Evolutionary conservation across 177 flowering plant species (phyloP), one percentile per base, ranked within the genome.

Genomic region (Vitis hybrid): DNA sequence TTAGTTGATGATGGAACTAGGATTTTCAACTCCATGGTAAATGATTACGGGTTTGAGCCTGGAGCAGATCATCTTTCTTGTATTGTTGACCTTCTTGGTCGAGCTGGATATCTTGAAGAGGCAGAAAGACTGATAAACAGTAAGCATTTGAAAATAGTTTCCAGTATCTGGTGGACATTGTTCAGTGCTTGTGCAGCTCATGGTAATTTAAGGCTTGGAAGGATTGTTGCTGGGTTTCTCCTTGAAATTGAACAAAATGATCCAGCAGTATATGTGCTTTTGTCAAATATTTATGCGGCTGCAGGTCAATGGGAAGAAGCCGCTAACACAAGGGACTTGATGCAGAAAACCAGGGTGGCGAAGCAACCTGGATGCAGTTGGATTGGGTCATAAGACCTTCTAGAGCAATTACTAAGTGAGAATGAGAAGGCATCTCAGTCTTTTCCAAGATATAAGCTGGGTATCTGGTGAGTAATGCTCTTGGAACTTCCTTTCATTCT

Each of bases 251-350:
- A 85, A 54, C 59, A 75, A 34, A 60, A 82, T 64, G 73, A 85
- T 59, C 79, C 92, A 10, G 64, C 88, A 16, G 79, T 84, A 69
- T 82, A 85, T 69, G 86, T 85, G 59, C 78, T 81, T 45, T 53
- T 84, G 73, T 80, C 90, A 12, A 88, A 84, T 67, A 77, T 88
- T 20, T 79, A 83, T 81, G 90, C 94, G 55, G 72, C 71, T 63
- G 79, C 80, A 2, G 90, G 83, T 10, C 78, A 81, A 51, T 88
- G 89, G 94, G 83, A 88, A 74, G 89, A 86, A 74, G 82, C 89
- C 14, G 86, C 86, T 14, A 70, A 58, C n/a, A 59, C 82, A 2
- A 75, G 91, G 76, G 72, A 76, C 52, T 13, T 77, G 70, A 80
- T 84, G 85, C 75, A 61, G 52, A 80, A 60, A 66, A 76, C 52